Percentiles rank a stretch among this genome's conserved stretches.
phyloP scores from a whole-genome alignment of 495 filamentous ascomycete species.

The Annulohypoxylon stygium region DNA sequence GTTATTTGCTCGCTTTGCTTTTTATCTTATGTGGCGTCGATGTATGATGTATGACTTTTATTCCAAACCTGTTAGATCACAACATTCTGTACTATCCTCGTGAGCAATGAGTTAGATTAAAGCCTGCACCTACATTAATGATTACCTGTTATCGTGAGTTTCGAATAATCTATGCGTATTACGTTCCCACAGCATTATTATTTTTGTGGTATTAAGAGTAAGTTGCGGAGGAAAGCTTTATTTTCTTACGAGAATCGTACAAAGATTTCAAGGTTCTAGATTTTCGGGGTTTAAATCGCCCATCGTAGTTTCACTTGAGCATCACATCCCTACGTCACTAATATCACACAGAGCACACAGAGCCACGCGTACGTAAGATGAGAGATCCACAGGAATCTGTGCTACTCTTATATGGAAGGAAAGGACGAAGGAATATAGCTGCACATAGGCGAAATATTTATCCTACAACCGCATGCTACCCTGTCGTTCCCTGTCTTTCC shows the following conservation, averaged over 20 bases:
- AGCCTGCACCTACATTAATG: background rate
- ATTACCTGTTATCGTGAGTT: background rate
- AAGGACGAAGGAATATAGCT: background rate
- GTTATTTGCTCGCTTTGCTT: background rate
- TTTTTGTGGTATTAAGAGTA: background rate
- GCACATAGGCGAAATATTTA: constrained; percentile 49
- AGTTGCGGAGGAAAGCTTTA: background rate
- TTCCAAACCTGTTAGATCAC: background rate
- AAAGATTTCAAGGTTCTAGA: background rate
- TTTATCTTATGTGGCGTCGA: constrained; percentile 1
- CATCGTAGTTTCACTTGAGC: background rate
- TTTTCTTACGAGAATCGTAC: background rate
- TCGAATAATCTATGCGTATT: background rate
- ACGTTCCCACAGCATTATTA: background rate
- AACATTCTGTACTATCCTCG: background rate
- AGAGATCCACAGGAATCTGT: background rate
- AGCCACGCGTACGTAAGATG: constrained; percentile 7
- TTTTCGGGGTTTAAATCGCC: background rate
- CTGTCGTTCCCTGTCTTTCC: constrained; percentile 5
- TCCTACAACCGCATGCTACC: constrained; percentile 36
- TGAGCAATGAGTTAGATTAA: background rate
- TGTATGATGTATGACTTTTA: background rate
- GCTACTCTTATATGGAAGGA: background rate
- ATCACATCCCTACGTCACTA: background rate
- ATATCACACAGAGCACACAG: background rate